Percentiles rank a stretch among this genome's conserved stretches.
These are phyloP conservation scores for Zygosaccharomyces siamensis DNA, from an alignment of 805 yeast genomes.

Conservation along the genomic window DNA sequence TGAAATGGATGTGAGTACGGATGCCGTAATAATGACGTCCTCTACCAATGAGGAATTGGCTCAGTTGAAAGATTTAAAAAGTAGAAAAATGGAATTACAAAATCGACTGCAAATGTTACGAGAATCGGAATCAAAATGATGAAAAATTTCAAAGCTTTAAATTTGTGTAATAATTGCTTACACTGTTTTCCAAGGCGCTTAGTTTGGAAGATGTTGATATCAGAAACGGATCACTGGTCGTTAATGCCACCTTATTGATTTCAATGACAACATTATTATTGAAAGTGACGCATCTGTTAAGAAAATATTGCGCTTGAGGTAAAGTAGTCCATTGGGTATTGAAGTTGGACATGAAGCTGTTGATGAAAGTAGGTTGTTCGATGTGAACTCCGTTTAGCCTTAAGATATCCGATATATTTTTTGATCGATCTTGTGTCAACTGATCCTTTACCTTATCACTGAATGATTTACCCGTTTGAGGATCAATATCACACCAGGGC, in stretches of 20 bases:
- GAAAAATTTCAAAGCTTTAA: conserved; percentile 8
- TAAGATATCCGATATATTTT: conserved; percentile 38
- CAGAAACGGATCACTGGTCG: conserved; percentile 63
- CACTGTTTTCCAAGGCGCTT: conserved; percentile 47
- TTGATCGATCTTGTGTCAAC: conserved; percentile 43
- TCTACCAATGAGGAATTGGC: conserved; percentile 32
- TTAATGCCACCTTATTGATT: conserved; percentile 51
- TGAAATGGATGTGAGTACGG: conserved; percentile 20
- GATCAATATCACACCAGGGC: conserved; percentile 60
- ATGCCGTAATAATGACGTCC: conserved; percentile 31
- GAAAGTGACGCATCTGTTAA: conserved; percentile 61
- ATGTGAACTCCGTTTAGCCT: conserved; percentile 36
- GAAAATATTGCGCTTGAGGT: conserved; percentile 45
- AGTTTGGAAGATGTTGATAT: conserved; percentile 59
- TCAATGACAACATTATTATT: conserved; percentile 57
- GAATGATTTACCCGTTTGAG: conserved; percentile 44
- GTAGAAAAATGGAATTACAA: conserved; percentile 21
- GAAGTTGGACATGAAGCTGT: conserved; percentile 35
- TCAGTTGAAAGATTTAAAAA: conserved; percentile 25
- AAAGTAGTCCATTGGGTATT: conserved; percentile 32
- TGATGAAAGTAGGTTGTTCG: conserved; percentile 33
- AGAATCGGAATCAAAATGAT: background rate
- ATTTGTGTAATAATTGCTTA: conserved; percentile 24
- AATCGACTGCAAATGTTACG: conserved; percentile 13
- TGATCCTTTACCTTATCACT: conserved; percentile 55